These are phyloP conservation scores for Bathelium albidoporum DNA, from an alignment of 495 filamentous ascomycete genomes.

Conservation along the genomic window DNA sequence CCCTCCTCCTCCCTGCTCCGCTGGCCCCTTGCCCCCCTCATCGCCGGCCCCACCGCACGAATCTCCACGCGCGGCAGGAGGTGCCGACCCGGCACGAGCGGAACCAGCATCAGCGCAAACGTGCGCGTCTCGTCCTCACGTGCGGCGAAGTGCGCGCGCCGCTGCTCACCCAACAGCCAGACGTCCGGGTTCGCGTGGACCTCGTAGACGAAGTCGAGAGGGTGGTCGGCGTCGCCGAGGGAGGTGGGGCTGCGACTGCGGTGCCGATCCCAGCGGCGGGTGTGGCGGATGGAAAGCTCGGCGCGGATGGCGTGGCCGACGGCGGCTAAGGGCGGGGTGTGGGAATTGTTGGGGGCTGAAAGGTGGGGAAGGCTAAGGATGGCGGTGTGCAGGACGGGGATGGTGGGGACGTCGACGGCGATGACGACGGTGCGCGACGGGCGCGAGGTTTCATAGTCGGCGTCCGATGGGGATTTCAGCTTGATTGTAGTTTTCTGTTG, in stretches of 20 bases:
- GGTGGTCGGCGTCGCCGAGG: neutral
- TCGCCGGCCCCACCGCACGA: slow-evolving; percentile 27
- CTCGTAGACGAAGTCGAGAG: slow-evolving; percentile 72
- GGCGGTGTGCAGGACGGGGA: slow-evolving; percentile 75
- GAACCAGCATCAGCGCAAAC: slow-evolving; percentile 62
- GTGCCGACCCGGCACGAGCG: slow-evolving; percentile 64
- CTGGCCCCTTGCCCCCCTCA: slow-evolving; percentile 26
- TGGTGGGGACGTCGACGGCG: slow-evolving; percentile 74
- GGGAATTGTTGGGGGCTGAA: slow-evolving; percentile 21
- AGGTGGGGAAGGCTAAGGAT: slow-evolving; percentile 48
- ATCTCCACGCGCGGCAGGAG: slow-evolving; percentile 73
- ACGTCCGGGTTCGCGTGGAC: slow-evolving; percentile 61
- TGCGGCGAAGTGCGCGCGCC: slow-evolving; percentile 65
- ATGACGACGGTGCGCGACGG: slow-evolving; percentile 44
- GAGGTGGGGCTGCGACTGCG: slow-evolving; percentile 13
- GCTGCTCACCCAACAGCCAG: slow-evolving; percentile 77
- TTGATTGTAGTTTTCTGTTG: slow-evolving; percentile 10
- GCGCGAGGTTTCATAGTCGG: slow-evolving; percentile 9
- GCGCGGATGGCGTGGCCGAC: slow-evolving; percentile 63
- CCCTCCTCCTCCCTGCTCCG: slow-evolving; percentile 18
- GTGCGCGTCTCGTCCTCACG: slow-evolving; percentile 38
- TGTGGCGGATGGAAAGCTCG: slow-evolving; percentile 63
- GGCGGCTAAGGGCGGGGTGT: slow-evolving; percentile 38
- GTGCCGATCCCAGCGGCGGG: slow-evolving; percentile 60
- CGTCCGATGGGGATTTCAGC: slow-evolving; percentile 1